phyloP scores from a whole-genome alignment of 179 eudicot species.

The Beta macrorhiza region DNA sequence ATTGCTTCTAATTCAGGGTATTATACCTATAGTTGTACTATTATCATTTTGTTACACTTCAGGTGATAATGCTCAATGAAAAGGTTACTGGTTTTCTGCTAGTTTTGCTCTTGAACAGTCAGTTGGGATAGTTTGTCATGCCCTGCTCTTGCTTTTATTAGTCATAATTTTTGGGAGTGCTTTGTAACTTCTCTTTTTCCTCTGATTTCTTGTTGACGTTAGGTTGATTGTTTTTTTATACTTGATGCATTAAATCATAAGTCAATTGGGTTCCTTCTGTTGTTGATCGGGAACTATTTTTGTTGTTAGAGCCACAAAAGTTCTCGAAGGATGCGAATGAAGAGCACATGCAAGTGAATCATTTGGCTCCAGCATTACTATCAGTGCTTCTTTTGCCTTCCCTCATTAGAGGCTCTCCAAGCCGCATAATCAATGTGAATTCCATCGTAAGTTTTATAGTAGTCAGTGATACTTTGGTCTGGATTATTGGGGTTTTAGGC shows the following conservation, averaged over 20 bases:
- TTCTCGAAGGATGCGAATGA: slow-evolving; percentile 79
- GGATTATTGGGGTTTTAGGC: background rate
- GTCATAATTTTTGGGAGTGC: background rate
- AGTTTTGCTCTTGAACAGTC: background rate
- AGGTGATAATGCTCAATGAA: background rate
- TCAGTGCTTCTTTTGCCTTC: slow-evolving; percentile 87
- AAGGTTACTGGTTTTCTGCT: background rate
- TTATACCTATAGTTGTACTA: background rate
- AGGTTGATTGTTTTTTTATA: slow-evolving; percentile 2
- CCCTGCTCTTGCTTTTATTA: background rate
- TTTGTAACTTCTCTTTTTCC: slow-evolving; percentile 2
- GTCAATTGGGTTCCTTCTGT: background rate
- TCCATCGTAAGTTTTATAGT: slow-evolving; percentile 68
- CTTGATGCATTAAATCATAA: slow-evolving; percentile 10
- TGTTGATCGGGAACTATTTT: background rate
- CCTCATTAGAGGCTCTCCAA: slow-evolving; percentile 81
- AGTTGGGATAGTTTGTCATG: background rate
- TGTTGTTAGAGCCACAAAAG: slow-evolving; percentile 70
- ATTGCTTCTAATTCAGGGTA: background rate
- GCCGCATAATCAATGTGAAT: slow-evolving; percentile 86
- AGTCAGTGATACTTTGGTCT: background rate
- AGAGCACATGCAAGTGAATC: slow-evolving; percentile 97
- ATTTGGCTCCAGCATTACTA: slow-evolving; percentile 88
- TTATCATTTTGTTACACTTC: background rate
- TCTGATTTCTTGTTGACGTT: slow-evolving; percentile 12